Evolutionary conservation across 1,284 basidiomycete genomes (phyloP).

Genomic region (Schizopora paradoxa): DNA sequence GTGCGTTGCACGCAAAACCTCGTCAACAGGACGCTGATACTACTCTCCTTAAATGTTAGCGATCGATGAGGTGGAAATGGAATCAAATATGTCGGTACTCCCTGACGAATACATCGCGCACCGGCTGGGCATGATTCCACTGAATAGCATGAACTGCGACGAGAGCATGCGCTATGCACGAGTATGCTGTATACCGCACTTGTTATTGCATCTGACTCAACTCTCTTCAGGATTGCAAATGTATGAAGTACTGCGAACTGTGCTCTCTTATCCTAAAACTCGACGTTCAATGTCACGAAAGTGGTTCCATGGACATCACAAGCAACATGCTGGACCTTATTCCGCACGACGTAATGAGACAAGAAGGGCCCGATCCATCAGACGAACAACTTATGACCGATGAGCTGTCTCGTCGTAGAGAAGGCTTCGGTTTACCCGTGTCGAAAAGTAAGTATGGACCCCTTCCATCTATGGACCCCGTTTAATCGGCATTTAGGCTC

Average conservation of each 20-base stretch:
- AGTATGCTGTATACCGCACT: slow-evolving; percentile 37
- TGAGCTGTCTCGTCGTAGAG: slow-evolving; percentile 66
- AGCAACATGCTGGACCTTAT: slow-evolving; percentile 71
- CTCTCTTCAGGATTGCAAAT: slow-evolving; percentile 73
- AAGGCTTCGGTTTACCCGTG: slow-evolving; percentile 81
- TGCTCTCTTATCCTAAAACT: slow-evolving; percentile 77
- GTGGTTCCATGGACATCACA: slow-evolving; percentile 75
- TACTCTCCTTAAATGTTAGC: too few relatives aligned
- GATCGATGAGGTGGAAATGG: slow-evolving; percentile 95
- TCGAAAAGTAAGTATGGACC: slow-evolving; percentile 58
- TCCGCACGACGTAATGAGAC: slow-evolving; percentile 26
- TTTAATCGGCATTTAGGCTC: too few relatives aligned
- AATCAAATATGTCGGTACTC: slow-evolving; percentile 88
- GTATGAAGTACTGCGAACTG: slow-evolving; percentile 69
- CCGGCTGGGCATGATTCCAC: slow-evolving; percentile 90
- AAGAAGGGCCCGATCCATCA: slow-evolving; percentile 39
- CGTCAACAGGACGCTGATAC: slow-evolving; percentile 3
- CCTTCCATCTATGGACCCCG: too few relatives aligned
- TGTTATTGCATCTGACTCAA: slow-evolving; percentile 7
- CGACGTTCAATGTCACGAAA: slow-evolving; percentile 66
- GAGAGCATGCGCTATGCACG: slow-evolving; percentile 80
- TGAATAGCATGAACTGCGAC: slow-evolving; percentile 81
- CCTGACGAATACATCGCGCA: slow-evolving; percentile 98
- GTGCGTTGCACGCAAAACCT: slow-evolving; percentile 45
- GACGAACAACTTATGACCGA: too few relatives aligned